Evolutionary conservation across 495 filamentous ascomycete species (phyloP), one percentile per base, ranked within the genome.

Genomic region (Annulohypoxylon bovei): DNA sequence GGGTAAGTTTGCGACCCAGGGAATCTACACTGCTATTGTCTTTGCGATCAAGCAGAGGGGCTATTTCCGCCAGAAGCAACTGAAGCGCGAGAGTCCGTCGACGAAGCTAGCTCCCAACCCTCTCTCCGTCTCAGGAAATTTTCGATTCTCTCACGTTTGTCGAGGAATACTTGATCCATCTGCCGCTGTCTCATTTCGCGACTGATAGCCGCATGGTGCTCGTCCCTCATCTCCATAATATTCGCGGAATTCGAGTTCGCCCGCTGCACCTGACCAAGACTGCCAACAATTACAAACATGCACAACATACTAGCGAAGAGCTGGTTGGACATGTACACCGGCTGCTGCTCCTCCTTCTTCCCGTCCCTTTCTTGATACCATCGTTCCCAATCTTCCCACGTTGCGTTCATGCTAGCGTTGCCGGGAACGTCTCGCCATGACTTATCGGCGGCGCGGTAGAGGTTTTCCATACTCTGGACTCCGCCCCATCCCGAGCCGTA

Each of bases 351-450:
- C 52, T 77, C 74, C 40, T 76, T 78, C 52, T 71, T 63, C 1
- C 84, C 83, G 40, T 83, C 77, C 28, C 75, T 75, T 33, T 88
- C 82, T 22, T 87, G 81, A 71, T 93, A 87, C 91, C 92, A 99
- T 40, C 84, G 85, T 80, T 99, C 94, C 95, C 96, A 99, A 76
- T 99, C 96, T 75, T 99, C 95, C 95, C 95, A 99, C 0, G 95
- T 99, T 11, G 93, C 96, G 75, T 98, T 98, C 64, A 84, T 82
- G 74, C 87, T 89, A 22, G 95, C 89, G 18, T 86, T 88, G 0
- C 82, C 80, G 0, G 82, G 80, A 16, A 80, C 65, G 9, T 82
- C 79, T 3, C 82, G 76, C 78, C 86, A 88, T 9, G 87, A 83
- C 25, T 77, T 76, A 52, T 86, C 80, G 44, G 76, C 73, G 32